Evolutionary conservation across 495 filamentous ascomycete species (phyloP).

Genomic region (Neurospora sp.): DNA sequence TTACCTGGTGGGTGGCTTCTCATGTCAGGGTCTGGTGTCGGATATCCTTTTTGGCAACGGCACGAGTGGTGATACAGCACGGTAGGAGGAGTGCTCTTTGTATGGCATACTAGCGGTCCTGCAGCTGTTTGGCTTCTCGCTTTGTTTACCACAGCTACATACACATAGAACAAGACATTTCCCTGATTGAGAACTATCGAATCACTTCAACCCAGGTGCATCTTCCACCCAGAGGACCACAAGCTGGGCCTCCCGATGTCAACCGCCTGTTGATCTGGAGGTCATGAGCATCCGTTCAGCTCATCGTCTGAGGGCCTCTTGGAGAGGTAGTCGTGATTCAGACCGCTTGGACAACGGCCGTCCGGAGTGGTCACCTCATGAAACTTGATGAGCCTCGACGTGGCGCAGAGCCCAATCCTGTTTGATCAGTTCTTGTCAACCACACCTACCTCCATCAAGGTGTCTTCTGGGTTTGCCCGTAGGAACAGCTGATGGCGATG

Average conservation of each 20-base stretch:
- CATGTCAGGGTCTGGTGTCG: neutral
- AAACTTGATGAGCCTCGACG: neutral
- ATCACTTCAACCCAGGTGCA: neutral
- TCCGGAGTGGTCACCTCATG: neutral
- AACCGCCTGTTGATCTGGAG: neutral
- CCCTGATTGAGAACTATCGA: neutral
- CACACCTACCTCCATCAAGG: neutral
- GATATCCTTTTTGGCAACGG: neutral
- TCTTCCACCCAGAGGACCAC: accelerated
- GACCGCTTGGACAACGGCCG: neutral
- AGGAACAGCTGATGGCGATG: neutral
- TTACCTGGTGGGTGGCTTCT: neutral
- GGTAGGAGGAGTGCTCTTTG: neutral
- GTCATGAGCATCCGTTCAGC: neutral
- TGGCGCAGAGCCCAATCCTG: neutral
- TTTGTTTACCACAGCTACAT: neutral
- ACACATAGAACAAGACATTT: neutral
- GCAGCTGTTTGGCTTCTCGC: neutral
- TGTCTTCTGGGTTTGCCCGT: neutral
- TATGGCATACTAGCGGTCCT: neutral
- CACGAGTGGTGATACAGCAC: neutral
- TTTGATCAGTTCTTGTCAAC: neutral
- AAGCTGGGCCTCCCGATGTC: neutral
- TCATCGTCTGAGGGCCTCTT: neutral
- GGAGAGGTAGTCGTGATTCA: neutral